Evolutionary conservation across 2,329 filamentous ascomycete species (phyloP), one percentile per base, ranked within the genome.

Genomic region (Aquanectria penicillioides): DNA sequence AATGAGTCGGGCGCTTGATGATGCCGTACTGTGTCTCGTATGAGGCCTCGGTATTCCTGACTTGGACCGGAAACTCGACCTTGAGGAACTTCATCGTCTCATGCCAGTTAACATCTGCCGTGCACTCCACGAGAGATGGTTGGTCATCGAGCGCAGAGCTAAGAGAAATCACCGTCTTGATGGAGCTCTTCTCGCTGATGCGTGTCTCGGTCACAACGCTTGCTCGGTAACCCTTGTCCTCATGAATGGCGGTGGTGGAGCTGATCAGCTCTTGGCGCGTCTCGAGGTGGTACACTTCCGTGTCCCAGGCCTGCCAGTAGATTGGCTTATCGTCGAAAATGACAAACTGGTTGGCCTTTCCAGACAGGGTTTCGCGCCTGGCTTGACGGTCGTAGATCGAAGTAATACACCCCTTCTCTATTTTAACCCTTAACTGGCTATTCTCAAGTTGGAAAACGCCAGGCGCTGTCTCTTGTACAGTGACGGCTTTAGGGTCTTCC

Each of bases 51-150:
- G 90, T 97, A 76, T 94, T 97, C 66, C 88, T 86, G 62, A 98
- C 84, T 69, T 96, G 90, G 62, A 97, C 94, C 0, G 95, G 94
- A 78, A 98, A 99, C 75, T 99, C 95, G 47, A 98, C 94, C 82
- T 99, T 99, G 71, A 99, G 85, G 83, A 98, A 98, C 73, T 95
- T 97, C 90, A 95, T 97, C 9, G 88, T 93, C 76, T 99, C 95
- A 67, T 90, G 91, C 95, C 95, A 99, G 73, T 97, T 92, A 15
- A 98, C 92, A 66, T 96, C 92, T 47, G 89, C 90, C 33, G 87
- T 84, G 63, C 94, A 88, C 64, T 96, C 91, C 12, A 98, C 85
- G 63, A 87, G 89, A 0, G 89, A 90, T 8, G 68, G 63, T 37
- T 77, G 69, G 28, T 86, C 86, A 43, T 87, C 81, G 15, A 91